A percentile compares a stretch with the other conserved stretches of the same genome.
Evolutionary conservation across 176 grass and related monocot genomes (phyloP).

Genomic region (Lolium multiflorum): DNA sequence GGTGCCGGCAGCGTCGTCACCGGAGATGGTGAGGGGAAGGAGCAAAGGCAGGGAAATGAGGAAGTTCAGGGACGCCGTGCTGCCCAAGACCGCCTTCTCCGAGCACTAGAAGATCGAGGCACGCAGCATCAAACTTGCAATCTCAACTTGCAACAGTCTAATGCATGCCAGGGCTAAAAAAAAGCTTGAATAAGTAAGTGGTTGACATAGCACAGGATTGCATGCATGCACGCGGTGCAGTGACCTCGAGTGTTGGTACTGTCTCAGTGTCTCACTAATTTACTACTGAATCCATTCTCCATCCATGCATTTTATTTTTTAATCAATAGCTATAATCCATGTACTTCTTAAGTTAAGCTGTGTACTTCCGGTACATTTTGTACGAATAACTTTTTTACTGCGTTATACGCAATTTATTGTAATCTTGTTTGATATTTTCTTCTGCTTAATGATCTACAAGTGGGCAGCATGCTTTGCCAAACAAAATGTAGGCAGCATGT

Average conservation of each 20-base stretch:
- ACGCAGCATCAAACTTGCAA: neutral
- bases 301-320: neutral
- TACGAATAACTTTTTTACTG: neutral
- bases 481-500: neutral
- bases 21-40: slow-evolving; percentile 36
- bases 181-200: neutral
- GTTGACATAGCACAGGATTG: neutral
- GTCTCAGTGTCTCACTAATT: no score
- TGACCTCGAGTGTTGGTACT: neutral
- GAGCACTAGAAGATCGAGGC: slow-evolving; percentile 29
- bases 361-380: neutral
- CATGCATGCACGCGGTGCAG: neutral
- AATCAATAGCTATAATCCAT: neutral
- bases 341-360: neutral
- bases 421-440: no score
- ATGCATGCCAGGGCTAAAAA: neutral
- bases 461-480: neutral
- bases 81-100: slow-evolving; percentile 56
- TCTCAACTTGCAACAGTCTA: neutral
- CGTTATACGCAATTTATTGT: neutral
- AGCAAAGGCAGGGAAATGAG: slow-evolving; percentile 54
- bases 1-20: slow-evolving; percentile 13
- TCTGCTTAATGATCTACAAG: no score
- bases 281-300: neutral
- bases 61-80: slow-evolving; percentile 60